These are phyloP conservation scores for Pseudopyricularia javanii DNA, from an alignment of 2,329 filamentous ascomycete genomes.

Conservation along the genomic window DNA sequence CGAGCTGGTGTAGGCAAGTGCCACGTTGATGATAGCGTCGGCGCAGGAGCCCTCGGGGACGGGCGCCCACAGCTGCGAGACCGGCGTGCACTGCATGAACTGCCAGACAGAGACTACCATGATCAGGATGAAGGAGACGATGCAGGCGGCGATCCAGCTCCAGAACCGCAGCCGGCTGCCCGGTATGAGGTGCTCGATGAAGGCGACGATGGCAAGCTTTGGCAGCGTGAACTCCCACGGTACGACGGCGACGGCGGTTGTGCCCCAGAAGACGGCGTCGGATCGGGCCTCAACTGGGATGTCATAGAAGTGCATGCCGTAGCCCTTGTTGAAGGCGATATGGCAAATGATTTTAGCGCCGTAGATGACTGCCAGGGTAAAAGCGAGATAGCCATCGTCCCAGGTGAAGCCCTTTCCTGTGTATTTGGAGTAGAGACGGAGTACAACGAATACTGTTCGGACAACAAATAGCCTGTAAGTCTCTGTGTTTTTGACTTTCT, in stretches of 20 bases:
- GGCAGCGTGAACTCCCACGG: slow-evolving; percentile 18
- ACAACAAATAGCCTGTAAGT: too few relatives aligned
- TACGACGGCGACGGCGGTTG: slow-evolving; percentile 11
- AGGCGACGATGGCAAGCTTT: slow-evolving; percentile 4
- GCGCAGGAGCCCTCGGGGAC: slow-evolving; percentile 12
- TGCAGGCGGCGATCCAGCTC: background rate
- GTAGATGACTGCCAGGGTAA: too few relatives aligned
- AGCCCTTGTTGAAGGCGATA: slow-evolving; percentile 2
- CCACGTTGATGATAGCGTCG: slow-evolving; percentile 6
- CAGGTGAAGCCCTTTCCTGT: too few relatives aligned
- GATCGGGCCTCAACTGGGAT: slow-evolving; percentile 4
- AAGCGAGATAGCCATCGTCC: too few relatives aligned
- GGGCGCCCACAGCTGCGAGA: slow-evolving; percentile 12
- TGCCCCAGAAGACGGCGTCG: slow-evolving; percentile 6
- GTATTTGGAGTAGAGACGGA: too few relatives aligned
- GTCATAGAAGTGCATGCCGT: slow-evolving; percentile 8
- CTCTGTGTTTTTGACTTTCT: too few relatives aligned
- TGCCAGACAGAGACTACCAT: slow-evolving; percentile 9
- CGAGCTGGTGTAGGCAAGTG: background rate
- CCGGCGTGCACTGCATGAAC: slow-evolving; percentile 12
- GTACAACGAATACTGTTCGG: too few relatives aligned
- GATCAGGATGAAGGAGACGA: background rate
- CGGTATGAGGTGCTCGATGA: background rate
- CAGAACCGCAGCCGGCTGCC: background rate
- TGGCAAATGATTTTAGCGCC: too few relatives aligned